phyloP scores from a whole-genome alignment of 176 grass and related monocot genomes.

The Canna indica region DNA sequence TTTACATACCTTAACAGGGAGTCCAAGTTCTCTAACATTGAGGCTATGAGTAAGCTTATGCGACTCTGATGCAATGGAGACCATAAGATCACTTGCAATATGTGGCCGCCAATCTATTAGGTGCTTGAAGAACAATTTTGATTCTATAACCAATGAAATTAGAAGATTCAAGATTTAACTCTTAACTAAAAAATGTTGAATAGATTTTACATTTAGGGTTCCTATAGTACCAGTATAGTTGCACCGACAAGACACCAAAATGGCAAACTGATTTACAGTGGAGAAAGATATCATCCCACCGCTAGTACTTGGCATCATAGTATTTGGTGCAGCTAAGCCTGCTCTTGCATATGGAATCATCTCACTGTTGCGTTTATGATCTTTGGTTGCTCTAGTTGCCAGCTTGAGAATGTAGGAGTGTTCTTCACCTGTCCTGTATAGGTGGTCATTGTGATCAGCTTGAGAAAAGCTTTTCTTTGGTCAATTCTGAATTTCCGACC shows the following conservation, averaged over 20 bases:
- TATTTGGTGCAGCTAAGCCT: slow-evolving; percentile 26
- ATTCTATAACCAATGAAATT: slow-evolving; percentile 48
- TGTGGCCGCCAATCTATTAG: slow-evolving; percentile 67
- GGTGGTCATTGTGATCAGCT: slow-evolving; percentile 3
- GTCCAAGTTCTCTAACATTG: slow-evolving; percentile 56
- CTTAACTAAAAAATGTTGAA: not conserved
- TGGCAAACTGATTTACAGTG: slow-evolving; percentile 60
- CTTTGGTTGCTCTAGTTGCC: slow-evolving; percentile 40
- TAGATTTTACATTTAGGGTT: not conserved
- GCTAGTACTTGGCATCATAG: slow-evolving; percentile 27
- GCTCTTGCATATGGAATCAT: slow-evolving; percentile 28
- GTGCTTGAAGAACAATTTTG: slow-evolving; percentile 96
- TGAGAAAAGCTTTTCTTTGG: not conserved
- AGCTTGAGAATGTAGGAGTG: slow-evolving; percentile 98
- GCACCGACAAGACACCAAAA: slow-evolving; percentile 83
- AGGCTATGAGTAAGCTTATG: slow-evolving; percentile 44
- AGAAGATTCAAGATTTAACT: slow-evolving; percentile 25
- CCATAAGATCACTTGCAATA: slow-evolving; percentile 82
- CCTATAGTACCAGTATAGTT: slow-evolving; percentile 66
- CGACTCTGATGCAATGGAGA: slow-evolving; percentile 71
- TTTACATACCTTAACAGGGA: slow-evolving; percentile 73
- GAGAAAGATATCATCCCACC: slow-evolving; percentile 29
- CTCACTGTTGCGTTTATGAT: slow-evolving; percentile 38
- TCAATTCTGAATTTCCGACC: not conserved
- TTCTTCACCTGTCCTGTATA: slow-evolving; percentile 76